Base-by-base conservation (phyloP, 331 rosid species). In the Spiraea crenata region DNA sequence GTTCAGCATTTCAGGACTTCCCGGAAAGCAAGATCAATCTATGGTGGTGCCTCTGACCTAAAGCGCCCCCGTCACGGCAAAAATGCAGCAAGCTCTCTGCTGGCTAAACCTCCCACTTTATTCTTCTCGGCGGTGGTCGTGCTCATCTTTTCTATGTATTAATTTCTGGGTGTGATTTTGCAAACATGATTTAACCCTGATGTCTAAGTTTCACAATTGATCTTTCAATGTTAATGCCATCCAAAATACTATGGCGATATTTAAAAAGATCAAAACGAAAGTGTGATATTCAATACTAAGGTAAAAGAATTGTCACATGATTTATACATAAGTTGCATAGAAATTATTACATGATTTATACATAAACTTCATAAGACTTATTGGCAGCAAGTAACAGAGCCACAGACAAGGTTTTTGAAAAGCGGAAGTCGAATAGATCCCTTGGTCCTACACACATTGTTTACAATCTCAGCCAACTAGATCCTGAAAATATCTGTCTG, bases 401-500 rank as follows among this genome's bases (percentile, higher is more conserved):
- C 31, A 25, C 3, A 3, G 6, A 20, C 49, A 69, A 31, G 13
- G 19, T 17, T 44, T 52, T 34, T 5, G 0, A 10, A 7, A 7
- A 19, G 35, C 9, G n/a, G 42, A 70, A 61, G 38, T 40, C 44
- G 10, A 6, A 38, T 6, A 20, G 57, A 64, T n/a, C 31, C 20
- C 58, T 5, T 12, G 38, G n/a, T 52, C 16, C 4, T 40, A 10
- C 41, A 5, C 48, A 25, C 63, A 71, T 73, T 78, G 73, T 47
- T 13, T 72, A 81, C 65, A 57, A 39, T 20, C 72, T 74, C 42
- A 59, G 60, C 71, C 39, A 66, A 47, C 81, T 84, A 90, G 72
- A 90, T 82, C 72, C 87, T 78, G 77, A 93, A 93, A 81, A 83
- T 74, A 81, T 93, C 99, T 4, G 96, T 89, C 77, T 89, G 97